phyloP scores from a whole-genome alignment of 371 early-diverging fungal species.

The Edhazardia aedis region DNA sequence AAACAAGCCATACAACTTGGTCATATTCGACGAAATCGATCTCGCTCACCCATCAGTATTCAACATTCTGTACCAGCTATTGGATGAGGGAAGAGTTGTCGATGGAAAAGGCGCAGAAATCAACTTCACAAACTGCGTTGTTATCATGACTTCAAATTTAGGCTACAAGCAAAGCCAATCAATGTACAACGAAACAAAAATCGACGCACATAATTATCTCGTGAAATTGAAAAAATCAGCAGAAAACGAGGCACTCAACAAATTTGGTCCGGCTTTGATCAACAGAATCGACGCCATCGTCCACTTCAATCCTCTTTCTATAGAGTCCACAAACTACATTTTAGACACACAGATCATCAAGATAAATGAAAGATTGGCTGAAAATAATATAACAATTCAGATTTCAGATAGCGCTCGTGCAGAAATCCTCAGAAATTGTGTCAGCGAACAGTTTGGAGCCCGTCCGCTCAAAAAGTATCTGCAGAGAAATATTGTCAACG shows the following conservation, averaged over 20 bases:
- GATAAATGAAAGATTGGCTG: slow-evolving; percentile 52
- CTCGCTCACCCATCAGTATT: slow-evolving; percentile 58
- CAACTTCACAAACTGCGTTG: slow-evolving; percentile 57
- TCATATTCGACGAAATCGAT: slow-evolving; percentile 70
- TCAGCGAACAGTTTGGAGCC: slow-evolving; percentile 58
- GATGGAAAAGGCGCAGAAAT: slow-evolving; percentile 57
- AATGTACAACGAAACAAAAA: slow-evolving; percentile 28
- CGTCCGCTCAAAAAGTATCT: slow-evolving; percentile 56
- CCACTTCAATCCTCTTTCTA: slow-evolving; percentile 54
- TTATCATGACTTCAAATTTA: slow-evolving; percentile 60
- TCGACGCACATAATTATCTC: slow-evolving; percentile 42
- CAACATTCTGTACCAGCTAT: slow-evolving; percentile 58
- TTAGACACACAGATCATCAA: slow-evolving; percentile 51
- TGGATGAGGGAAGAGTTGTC: slow-evolving; percentile 63
- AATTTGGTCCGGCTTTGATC: slow-evolving; percentile 62
- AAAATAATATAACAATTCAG: slow-evolving; percentile 50
- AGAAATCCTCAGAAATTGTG: slow-evolving; percentile 50
- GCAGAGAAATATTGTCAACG: slow-evolving; percentile 50
- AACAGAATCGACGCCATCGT: slow-evolving; percentile 61
- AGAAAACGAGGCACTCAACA: slow-evolving; percentile 52
- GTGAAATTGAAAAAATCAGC: slow-evolving; percentile 48
- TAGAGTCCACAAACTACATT: slow-evolving; percentile 50
- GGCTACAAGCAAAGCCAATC: slow-evolving; percentile 49
- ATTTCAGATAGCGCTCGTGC: slow-evolving; percentile 50
- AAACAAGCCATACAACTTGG: slow-evolving; percentile 62